phyloP scores from a whole-genome alignment of 345 rosid species.

The Iberis pinnata region DNA sequence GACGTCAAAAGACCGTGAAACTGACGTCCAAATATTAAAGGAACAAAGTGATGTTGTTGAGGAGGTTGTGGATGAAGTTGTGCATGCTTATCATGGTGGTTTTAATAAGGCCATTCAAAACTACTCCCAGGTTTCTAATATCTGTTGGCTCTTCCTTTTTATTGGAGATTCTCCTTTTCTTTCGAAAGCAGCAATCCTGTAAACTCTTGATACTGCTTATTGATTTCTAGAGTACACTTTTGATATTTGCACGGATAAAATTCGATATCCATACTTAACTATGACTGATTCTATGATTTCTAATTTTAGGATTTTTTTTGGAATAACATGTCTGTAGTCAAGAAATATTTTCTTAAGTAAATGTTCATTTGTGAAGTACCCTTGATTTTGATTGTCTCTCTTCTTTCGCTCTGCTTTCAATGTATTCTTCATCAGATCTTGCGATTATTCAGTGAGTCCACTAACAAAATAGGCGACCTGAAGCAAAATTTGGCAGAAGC shows the following conservation, averaged over 20 bases:
- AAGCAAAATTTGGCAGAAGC: slow-evolving; percentile 91
- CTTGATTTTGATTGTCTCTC: slow-evolving; percentile 15
- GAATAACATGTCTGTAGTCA: not conserved
- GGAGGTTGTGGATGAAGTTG: slow-evolving; percentile 99
- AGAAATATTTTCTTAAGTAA: slow-evolving; percentile 1
- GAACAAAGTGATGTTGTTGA: slow-evolving; percentile 91
- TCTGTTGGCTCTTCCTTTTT: slow-evolving; percentile 7
- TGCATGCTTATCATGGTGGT: slow-evolving; percentile 92
- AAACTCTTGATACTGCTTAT: slow-evolving; percentile 1
- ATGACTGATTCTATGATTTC: slow-evolving; percentile 8
- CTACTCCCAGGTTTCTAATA: slow-evolving; percentile 77
- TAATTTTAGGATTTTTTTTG: not conserved
- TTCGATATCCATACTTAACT: not conserved
- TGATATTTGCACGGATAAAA: not conserved
- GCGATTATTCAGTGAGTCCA: slow-evolving; percentile 89
- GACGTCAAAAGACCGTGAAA: slow-evolving; percentile 93
- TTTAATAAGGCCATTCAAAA: slow-evolving; percentile 99
- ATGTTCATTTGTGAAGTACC: slow-evolving; percentile 11
- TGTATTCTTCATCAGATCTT: slow-evolving; percentile 56
- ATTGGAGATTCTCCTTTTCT: not conserved
- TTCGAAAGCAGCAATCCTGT: slow-evolving; percentile 1
- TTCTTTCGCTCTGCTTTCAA: slow-evolving; percentile 8
- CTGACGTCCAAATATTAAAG: slow-evolving; percentile 61
- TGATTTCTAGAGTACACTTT: not conserved
- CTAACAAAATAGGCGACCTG: slow-evolving; percentile 59